Evolutionary conservation across 2,329 filamentous ascomycete genomes (phyloP).

Genomic region (Bretziella fagacearum): DNA sequence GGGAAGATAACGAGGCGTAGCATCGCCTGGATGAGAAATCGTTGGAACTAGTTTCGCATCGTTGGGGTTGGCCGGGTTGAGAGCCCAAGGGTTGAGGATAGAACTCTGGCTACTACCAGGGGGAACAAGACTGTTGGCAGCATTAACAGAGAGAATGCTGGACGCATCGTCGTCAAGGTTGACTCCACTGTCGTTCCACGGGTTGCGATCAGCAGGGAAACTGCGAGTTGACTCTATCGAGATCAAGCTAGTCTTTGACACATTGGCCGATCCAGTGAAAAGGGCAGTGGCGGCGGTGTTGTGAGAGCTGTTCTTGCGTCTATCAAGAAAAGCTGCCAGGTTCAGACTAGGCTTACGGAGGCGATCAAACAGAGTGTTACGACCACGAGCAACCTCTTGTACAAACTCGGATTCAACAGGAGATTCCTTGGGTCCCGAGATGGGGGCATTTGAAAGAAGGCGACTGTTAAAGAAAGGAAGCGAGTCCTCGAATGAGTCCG

Average conservation of each 20-base stretch:
- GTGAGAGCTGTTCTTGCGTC: constrained; percentile 84
- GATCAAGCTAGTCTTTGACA: constrained; percentile 87
- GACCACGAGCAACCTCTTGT: constrained; percentile 63
- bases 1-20: constrained; percentile 66
- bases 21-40: constrained; percentile 58
- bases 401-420: constrained; percentile 73
- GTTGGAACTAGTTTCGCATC: constrained; percentile 43
- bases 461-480: constrained; percentile 95
- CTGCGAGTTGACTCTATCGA: constrained; percentile 92
- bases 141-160: constrained; percentile 12
- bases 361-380: constrained; percentile 73
- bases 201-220: constrained; percentile 78
- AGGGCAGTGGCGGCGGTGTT: constrained; percentile 58
- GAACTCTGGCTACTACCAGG: constrained; percentile 13
- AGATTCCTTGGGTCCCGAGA: constrained; percentile 66
- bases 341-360: constrained; percentile 91
- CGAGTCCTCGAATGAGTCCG: constrained; percentile 94
- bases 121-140: constrained; percentile 6
- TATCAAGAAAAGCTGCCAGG: constrained; percentile 87
- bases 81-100: constrained; percentile 37
- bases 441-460: constrained; percentile 86
- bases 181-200: constrained; percentile 95
- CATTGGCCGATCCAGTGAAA: constrained; percentile 83
- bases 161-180: constrained; percentile 63
- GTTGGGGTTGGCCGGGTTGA: constrained; percentile 46